These are phyloP conservation scores for Backusella liffmaniae DNA, from an alignment of 192 early-diverging fungal genomes.

Conservation along the genomic window DNA sequence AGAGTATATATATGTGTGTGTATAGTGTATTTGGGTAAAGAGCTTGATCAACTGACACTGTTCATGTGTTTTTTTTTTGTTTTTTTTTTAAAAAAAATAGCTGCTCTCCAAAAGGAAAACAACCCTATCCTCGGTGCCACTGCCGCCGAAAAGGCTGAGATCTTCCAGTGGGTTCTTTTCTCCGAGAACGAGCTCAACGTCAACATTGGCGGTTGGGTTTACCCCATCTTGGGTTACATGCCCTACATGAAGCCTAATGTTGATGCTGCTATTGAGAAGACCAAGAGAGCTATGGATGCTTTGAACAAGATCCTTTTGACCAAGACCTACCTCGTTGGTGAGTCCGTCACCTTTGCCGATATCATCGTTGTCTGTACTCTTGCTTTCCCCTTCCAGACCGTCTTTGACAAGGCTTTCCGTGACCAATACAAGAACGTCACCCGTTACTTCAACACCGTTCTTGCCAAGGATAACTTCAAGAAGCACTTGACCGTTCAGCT, in stretches of 20 bases:
- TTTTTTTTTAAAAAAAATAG: constrained; percentile 6
- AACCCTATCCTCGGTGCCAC: constrained; percentile 55
- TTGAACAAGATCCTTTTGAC: constrained; percentile 79
- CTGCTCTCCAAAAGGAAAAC: constrained; percentile 47
- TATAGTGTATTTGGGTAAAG: constrained; percentile 31
- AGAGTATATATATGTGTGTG: constrained; percentile 13
- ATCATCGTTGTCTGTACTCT: constrained; percentile 67
- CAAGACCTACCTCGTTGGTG: constrained; percentile 94
- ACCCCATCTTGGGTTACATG: constrained; percentile 44
- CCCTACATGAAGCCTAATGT: constrained; percentile 53
- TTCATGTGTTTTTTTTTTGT: neutral
- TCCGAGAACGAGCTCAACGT: constrained; percentile 59
- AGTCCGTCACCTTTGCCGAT: constrained; percentile 91
- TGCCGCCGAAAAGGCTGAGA: constrained; percentile 58
- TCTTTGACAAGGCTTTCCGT: constrained; percentile 80
- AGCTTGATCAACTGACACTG: neutral
- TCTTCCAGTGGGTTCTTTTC: constrained; percentile 66
- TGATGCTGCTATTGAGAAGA: constrained; percentile 68
- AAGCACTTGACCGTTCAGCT: constrained; percentile 66
- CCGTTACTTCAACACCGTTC: constrained; percentile 89
- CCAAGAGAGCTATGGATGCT: constrained; percentile 59
- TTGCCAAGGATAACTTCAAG: constrained; percentile 85
- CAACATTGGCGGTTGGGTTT: constrained; percentile 39
- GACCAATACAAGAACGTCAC: constrained; percentile 82
- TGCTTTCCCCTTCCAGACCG: constrained; percentile 41